Evolutionary conservation across 495 filamentous ascomycete genomes (phyloP), one percentile per base, ranked within the genome.

Genomic region (Penicillium robsamsonii): DNA sequence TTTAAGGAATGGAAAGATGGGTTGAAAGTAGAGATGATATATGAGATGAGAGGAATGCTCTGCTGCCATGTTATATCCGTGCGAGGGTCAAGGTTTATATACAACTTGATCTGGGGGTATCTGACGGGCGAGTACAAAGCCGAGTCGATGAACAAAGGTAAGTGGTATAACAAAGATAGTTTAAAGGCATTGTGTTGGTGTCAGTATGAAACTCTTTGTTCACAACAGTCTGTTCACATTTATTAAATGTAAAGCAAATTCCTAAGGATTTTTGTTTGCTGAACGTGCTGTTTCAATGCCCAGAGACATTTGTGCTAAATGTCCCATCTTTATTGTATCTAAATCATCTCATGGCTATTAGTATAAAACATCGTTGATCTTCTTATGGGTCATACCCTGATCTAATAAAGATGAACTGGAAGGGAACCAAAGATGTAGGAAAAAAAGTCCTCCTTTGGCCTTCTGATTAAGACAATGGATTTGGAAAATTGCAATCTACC

Each of bases 91-190:
- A 7, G 25, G 25, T 13, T 42, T 52, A 42, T 42, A 52, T 42
- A 52, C 31, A 15, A 12, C n/a, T 31, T 51, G 2, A 17, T 11
- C 29, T 20, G 2, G 15, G 10, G 20, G 18, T 13, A 5, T 25
- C n/a, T 18, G 12, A 13, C 5, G 4, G 22, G 22, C 8, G 35
- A 25, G 33, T 25, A 42, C 13, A 31, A 18, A 31, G 24, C 50
- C 37, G 50, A 52, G 50, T 52, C 50, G 24, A 43, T 18, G 42
- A 20, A 46, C 30, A 40, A 46, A 54, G 31, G 7, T 4, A 31
- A 35, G 5, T n/a, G 2, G 4, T 18, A 38, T 20, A 35, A 46
- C 22, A 54, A 25, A 37, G 30, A 29, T 25, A 9, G 41, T 4
- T 45, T n/a, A 46, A 54, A n/a, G 31, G 12, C 22, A 46, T 54